phyloP scores from a whole-genome alignment of 2,329 filamentous ascomycete species.

The Meredithiella fracta region DNA sequence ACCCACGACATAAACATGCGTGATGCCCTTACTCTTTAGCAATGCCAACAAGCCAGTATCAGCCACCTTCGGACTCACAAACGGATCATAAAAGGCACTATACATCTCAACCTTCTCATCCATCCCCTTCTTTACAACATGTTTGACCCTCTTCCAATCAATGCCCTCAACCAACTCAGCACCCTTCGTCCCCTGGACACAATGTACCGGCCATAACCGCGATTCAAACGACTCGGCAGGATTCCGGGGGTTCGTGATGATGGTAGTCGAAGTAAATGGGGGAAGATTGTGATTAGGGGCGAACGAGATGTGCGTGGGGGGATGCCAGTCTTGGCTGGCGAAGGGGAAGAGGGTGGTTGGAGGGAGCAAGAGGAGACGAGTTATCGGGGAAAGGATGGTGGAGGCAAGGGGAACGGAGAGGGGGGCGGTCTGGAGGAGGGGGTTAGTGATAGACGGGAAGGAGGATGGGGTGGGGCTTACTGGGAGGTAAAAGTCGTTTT shows the following conservation, averaged over 20 bases:
- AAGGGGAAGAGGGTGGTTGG: slow-evolving; percentile 41
- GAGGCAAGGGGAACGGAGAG: slow-evolving; percentile 66
- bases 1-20: slow-evolving; percentile 67
- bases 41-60: slow-evolving; percentile 45
- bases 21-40: slow-evolving; percentile 43
- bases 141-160: slow-evolving; percentile 39
- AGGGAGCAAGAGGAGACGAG: slow-evolving; percentile 47
- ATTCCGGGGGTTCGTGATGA: slow-evolving; percentile 51
- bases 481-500: slow-evolving; percentile 89
- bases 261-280: slow-evolving; percentile 49
- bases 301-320: slow-evolving; percentile 70
- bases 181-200: slow-evolving; percentile 58
- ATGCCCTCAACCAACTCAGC: slow-evolving; percentile 61
- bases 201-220: slow-evolving; percentile 80
- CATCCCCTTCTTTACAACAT: slow-evolving; percentile 61
- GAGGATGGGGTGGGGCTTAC: slow-evolving; percentile 32
- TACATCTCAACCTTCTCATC: slow-evolving; percentile 76
- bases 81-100: slow-evolving; percentile 74
- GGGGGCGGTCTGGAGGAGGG: slow-evolving; percentile 43
- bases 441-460: background rate
- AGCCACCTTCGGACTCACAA: slow-evolving; percentile 40
- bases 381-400: slow-evolving; percentile 52
- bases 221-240: slow-evolving; percentile 45
- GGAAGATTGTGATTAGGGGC: slow-evolving; percentile 54
- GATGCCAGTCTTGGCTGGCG: slow-evolving; percentile 90